Evolutionary conservation across 164 flowering plant genomes (phyloP), one percentile per base, ranked within the genome.

Genomic region (Macadamia tetraphylla): DNA sequence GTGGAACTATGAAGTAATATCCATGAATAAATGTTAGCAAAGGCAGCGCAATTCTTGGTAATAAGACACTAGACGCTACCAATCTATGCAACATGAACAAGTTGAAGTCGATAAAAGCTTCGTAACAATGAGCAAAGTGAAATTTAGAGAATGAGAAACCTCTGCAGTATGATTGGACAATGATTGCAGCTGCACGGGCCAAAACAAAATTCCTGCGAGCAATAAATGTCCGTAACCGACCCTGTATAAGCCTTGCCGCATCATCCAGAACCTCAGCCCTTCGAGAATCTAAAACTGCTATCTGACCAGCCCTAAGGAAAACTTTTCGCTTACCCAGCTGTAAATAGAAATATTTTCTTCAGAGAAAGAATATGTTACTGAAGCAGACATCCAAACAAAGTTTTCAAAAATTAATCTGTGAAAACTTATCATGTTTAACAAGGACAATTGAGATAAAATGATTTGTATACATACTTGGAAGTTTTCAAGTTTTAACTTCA

Each of bases 261-360:
- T 72, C 73, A 68, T 90, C 96, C 77, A 95, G 77, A 66, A 88
- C 92, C 79, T 92, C 98, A 71, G 90, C 84, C 61, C 99, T 84
- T 48, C 81, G 85, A 9, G 89, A 79, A 76, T 95, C 98, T 64
- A 95, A 75, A 67, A 86, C 67, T 40, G 90, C 98, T 75, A 95
- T 91, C 78, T 95, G 99, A 40, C 98, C 99, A 70, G 99, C 90
- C 72, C 99, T 82, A 44, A 95, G 95, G 64, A 92, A 92, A 67
- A 89, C 94, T 80, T 95, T 95, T 56, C 78, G 80, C 79, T 71
- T 90, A 29, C 99, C 98, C 74, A 95, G 69, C 99, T 95, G 80
- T 66, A 66, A 74, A 67, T 30, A 43, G 44, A 60, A 31, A 23
- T 18, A 14, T 23, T 35, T 35, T 48, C 42, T n/a, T 51, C n/a